Evolutionary conservation across 129 eudicot species (phyloP), one percentile per base, ranked within the genome.

Genomic region (Apium graveolens): DNA sequence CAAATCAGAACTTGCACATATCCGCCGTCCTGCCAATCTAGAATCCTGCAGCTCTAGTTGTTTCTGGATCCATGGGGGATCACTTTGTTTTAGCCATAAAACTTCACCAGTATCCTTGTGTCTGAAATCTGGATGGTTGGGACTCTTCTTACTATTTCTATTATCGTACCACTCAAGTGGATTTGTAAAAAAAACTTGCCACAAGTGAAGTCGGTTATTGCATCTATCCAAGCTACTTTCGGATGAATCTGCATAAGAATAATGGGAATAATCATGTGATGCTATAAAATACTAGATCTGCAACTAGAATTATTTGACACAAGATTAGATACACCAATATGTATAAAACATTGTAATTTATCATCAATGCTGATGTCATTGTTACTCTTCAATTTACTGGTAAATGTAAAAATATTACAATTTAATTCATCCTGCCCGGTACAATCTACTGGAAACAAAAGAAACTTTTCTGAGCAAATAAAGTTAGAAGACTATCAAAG

Each of bases 61-160:
- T 80, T 80, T 83, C 7, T n/a, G 79, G 81, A 94, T 34, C 98
- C 98, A 94, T 74, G 96, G 89, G 73, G 97, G 96, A 86, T 94
- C 98, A 41, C 27, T 7, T 24, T 31, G 74, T 1, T 6, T 43
- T 49, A 94, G 85, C 93, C 96, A 91, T 55, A 91, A 93, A 45
- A 84, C 89, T 86, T 94, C 98, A 18, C 87, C 86, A 24, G 88
- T 88, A 83, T 81, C 78, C 82, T 83, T 89, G 80, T 94, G 88
- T 74, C 27, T 88, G 77, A 94, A 91, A 84, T 94, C 96, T 41
- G 98, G 97, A 34, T 27, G 60, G 12, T 73, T 83, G 37, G 90
- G 86, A 65, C 80, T 83, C 41, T 1, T 26, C 84, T 94, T 94
- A 14, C 66, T 31, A 70, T 84, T 88, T 65, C 97, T 80, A 51